These are phyloP conservation scores for Lindgomyces ingoldianus DNA, from an alignment of 495 filamentous ascomycete species.

Conservation along the genomic window DNA sequence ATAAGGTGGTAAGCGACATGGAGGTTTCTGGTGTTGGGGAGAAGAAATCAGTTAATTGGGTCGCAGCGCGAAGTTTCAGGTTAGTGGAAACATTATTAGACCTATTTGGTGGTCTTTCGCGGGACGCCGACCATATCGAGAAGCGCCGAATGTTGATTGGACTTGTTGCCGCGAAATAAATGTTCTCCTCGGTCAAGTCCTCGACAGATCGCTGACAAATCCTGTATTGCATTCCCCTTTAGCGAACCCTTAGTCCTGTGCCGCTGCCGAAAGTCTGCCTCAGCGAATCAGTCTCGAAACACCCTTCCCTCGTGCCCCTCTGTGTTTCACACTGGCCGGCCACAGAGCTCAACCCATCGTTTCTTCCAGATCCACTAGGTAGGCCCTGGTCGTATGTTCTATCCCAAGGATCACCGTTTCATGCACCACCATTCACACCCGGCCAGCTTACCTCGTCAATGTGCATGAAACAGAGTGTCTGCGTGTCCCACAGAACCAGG, in stretches of 20 bases:
- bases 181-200: neutral
- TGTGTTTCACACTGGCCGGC: constrained; percentile 7
- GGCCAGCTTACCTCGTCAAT: constrained; percentile 2
- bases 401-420: constrained; percentile 10
- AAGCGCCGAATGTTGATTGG: neutral
- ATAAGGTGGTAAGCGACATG: neutral
- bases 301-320: neutral
- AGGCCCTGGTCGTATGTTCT: neutral
- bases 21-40: neutral
- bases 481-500: constrained; percentile 16
- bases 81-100: constrained; percentile 1
- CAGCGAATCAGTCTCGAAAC: constrained; percentile 6
- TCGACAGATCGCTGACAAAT: neutral
- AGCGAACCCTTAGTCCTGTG: neutral
- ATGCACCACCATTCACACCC: constrained; percentile 16
- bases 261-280: neutral
- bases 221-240: neutral
- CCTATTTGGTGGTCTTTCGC: neutral
- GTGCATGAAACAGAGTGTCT: constrained; percentile 14
- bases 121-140: neutral
- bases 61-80: neutral
- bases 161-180: neutral
- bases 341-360: neutral
- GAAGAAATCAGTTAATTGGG: neutral
- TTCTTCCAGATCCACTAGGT: neutral